phyloP scores from a whole-genome alignment of 495 filamentous ascomycete genomes.

The Penicillium antarcticum region DNA sequence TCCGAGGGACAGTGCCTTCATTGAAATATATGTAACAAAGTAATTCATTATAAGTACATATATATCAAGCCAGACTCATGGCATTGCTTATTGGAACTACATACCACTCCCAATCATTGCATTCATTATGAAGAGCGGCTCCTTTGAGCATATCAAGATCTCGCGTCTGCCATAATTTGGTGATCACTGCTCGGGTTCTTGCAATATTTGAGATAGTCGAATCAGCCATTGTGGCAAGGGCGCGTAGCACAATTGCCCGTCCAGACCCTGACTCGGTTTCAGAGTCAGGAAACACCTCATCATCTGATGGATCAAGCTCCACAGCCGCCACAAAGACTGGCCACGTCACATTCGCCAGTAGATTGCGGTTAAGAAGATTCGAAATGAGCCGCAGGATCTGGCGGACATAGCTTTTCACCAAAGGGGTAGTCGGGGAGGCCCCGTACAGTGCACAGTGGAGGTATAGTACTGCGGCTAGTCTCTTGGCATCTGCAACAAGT shows the following conservation, averaged over 20 bases:
- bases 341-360: constrained; percentile 35
- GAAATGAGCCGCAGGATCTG: constrained; percentile 33
- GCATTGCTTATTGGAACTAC: constrained; percentile 39
- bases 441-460: constrained; percentile 40
- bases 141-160: constrained; percentile 35
- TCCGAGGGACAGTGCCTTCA: no score
- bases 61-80: constrained; percentile 40
- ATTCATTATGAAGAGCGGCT: constrained; percentile 9
- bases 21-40: no score
- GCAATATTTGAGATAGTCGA: constrained; percentile 41
- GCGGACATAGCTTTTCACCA: constrained; percentile 35
- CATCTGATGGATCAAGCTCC: constrained; percentile 38
- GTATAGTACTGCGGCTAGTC: constrained; percentile 39
- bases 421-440: constrained; percentile 33
- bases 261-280: constrained; percentile 23
- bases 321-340: constrained; percentile 46
- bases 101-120: constrained; percentile 44
- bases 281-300: constrained; percentile 32
- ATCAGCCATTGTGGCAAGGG: constrained; percentile 38
- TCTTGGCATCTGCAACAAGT: constrained; percentile 40
- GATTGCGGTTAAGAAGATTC: constrained; percentile 30
- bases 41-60: no score
- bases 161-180: constrained; percentile 42
- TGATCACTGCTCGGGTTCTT: constrained; percentile 39
- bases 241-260: constrained; percentile 37